A percentile compares a stretch with the other conserved stretches of the same genome.
phyloP scores from a whole-genome alignment of 2,329 filamentous ascomycete species.

The Penicillium aurantiogriseum region DNA sequence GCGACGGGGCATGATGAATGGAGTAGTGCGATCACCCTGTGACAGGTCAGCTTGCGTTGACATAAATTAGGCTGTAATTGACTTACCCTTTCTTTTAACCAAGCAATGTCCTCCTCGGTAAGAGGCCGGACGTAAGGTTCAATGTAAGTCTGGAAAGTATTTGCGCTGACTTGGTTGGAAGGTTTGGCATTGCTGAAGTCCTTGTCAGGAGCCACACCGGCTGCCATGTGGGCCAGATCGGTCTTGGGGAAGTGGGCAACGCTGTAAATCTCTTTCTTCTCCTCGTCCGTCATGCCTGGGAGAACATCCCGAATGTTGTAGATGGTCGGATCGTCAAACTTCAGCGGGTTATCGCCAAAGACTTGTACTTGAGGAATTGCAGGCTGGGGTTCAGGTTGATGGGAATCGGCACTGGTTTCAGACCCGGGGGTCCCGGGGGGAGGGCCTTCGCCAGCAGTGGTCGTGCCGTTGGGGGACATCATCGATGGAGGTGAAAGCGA shows the following conservation, averaged over 20 bases:
- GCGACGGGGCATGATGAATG: slow-evolving; percentile 82
- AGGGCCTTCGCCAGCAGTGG: slow-evolving; percentile 57
- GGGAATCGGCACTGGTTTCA: slow-evolving; percentile 55
- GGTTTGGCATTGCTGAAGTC: slow-evolving; percentile 96
- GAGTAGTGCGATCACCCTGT: slow-evolving; percentile 72
- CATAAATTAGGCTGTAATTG: not conserved
- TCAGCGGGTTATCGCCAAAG: slow-evolving; percentile 88
- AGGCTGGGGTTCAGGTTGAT: slow-evolving; percentile 61
- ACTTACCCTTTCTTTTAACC: slow-evolving; percentile 73
- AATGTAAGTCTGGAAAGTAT: slow-evolving; percentile 86
- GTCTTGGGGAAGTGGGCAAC: slow-evolving; percentile 79
- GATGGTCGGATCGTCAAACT: slow-evolving; percentile 85
- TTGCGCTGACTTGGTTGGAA: slow-evolving; percentile 88
- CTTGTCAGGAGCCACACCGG: slow-evolving; percentile 85
- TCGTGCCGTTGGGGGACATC: slow-evolving; percentile 43
- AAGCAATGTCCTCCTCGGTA: slow-evolving; percentile 90
- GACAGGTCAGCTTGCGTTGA: slow-evolving; percentile 8
- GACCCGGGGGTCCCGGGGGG: slow-evolving; percentile 65
- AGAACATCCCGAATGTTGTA: slow-evolving; percentile 83
- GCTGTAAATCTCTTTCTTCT: slow-evolving; percentile 82
- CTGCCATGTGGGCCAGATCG: slow-evolving; percentile 79
- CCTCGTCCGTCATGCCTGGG: slow-evolving; percentile 75
- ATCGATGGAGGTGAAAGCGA: slow-evolving; percentile 44
- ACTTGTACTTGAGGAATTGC: slow-evolving; percentile 72
- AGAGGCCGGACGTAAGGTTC: slow-evolving; percentile 89